Base-by-base conservation (phyloP, 371 early-diverging fungal species). In the Mortierella sp. region DNA sequence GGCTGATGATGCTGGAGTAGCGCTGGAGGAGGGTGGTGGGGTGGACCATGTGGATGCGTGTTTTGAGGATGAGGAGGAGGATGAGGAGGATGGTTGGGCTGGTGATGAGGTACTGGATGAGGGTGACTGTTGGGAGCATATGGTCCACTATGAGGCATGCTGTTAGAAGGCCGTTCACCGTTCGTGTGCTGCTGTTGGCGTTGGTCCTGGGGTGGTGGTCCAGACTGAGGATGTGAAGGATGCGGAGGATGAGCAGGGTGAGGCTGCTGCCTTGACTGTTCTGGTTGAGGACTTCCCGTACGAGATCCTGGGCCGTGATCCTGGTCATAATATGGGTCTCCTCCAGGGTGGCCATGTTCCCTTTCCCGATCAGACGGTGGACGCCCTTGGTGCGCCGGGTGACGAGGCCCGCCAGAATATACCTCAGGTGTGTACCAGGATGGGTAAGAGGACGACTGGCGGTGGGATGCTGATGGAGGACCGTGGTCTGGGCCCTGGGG, bases 401-500 rank as follows among this genome's bases (percentile, higher is more conserved):
- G 28, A 10, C 70, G 68, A 10, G 78, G 44, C 38, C 78, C 70
- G 44, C 72, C 75, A 14, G 75, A 74, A 72, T 82, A 86, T 14
- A 77, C 70, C 57, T 86, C 86, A 2, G 86, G 82, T 5, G 86
- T 80, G 50, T 86, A 86, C 82, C 86, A 86, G 7, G 86, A 86
- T 16, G 86, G 86, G 70, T 86, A 82, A 1, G 86, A 86, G 0
- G 86, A 77, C 24, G 86, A 77, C 14, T 70, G 75, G n/a, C 57
- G 70, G n/a, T 77, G 78, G 34, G 42, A n/a, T 3, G 79, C 75
- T 10, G 82, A 60, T 0, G 60, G 54, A 0, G 45, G 74, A 38
- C 26, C 78, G 2, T 26, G 50, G 6, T 73, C 71, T 7, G 71
- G 60, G 3, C 74, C 73, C 44, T 74, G 54, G 7, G 63, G 38